Percentiles rank a stretch among this genome's conserved stretches.
Evolutionary conservation across 345 rosid species (phyloP).

Genomic region (Hypericum perforatum): DNA sequence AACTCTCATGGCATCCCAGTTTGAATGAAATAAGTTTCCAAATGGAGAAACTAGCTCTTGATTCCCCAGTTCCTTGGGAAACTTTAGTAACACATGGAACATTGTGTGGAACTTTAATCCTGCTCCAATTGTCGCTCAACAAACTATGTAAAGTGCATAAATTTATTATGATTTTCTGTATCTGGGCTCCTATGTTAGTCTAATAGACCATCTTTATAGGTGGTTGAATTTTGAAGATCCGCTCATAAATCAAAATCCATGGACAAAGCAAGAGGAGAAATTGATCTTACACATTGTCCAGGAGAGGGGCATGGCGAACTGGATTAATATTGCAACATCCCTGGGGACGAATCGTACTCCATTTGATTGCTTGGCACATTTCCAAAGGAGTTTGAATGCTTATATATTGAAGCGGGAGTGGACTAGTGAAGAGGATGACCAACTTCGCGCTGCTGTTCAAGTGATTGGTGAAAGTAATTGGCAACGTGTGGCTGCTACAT

Average conservation of each 20-base stretch:
- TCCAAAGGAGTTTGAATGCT: conserved; percentile 75
- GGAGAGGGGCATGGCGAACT: conserved; percentile 49
- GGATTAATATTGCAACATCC: conserved; percentile 58
- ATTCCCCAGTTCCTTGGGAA: no score
- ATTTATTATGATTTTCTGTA: no score
- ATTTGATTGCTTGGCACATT: conserved; percentile 73
- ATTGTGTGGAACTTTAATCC: no score
- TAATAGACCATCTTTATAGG: conserved; percentile 28
- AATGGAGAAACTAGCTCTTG: no score
- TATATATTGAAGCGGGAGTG: conserved; percentile 59
- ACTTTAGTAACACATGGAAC: no score
- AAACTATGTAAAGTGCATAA: no score
- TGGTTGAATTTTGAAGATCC: conserved; percentile 86
- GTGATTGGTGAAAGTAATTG: conserved; percentile 64
- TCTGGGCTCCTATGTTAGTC: conserved; percentile 9
- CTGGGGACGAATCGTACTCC: conserved; percentile 78
- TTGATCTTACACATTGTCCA: conserved; percentile 44
- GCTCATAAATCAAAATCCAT: conserved; percentile 44
- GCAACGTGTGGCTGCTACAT: conserved; percentile 72
- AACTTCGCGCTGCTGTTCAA: conserved; percentile 65
- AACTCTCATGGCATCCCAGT: no score
- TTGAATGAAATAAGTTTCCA: no score
- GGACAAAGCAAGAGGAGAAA: conserved; percentile 72
- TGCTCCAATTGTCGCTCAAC: no score
- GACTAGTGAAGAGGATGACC: conserved; percentile 79